Conservation (phyloP, 1,139 yeast genomes). For the Eremothecium coryli region DNA sequence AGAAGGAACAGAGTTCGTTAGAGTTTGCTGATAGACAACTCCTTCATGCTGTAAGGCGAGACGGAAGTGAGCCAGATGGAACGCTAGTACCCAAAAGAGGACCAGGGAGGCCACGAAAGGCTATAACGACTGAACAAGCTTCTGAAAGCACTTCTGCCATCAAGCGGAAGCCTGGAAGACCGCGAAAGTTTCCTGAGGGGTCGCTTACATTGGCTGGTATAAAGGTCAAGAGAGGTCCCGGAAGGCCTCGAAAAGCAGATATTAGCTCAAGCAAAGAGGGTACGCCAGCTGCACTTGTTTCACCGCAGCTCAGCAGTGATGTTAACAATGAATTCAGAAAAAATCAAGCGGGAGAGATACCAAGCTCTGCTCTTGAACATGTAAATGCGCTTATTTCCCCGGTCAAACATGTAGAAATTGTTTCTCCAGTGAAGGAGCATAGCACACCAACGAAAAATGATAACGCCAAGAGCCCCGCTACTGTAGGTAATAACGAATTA, state of each 20-base stretch:
- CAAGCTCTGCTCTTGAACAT: too few relatives aligned
- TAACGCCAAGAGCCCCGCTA: too few relatives aligned
- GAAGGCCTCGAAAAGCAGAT: slow-evolving; percentile 1
- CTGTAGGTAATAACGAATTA: too few relatives aligned
- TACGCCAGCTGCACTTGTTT: too few relatives aligned
- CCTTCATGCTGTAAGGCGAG: too few relatives aligned
- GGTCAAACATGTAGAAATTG: too few relatives aligned
- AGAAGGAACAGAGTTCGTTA: neutral
- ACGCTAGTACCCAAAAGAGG: neutral
- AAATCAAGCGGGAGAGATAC: too few relatives aligned
- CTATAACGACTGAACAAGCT: neutral
- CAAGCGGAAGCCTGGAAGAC: slow-evolving; percentile 4
- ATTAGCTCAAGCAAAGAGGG: neutral
- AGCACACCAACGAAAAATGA: too few relatives aligned
- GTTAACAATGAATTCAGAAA: too few relatives aligned
- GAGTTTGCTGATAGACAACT: neutral
- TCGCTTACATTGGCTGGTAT: neutral
- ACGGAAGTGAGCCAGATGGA: neutral
- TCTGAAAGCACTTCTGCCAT: neutral
- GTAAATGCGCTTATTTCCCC: too few relatives aligned
- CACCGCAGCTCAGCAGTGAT: too few relatives aligned
- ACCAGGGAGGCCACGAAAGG: slow-evolving; percentile 4
- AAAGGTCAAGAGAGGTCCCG: slow-evolving; percentile 3
- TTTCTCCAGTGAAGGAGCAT: too few relatives aligned
- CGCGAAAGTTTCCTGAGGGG: slow-evolving; percentile 2